Evolutionary conservation across 169 alveolate species (phyloP).

Genomic region (Plasmodium falciparum): DNA sequence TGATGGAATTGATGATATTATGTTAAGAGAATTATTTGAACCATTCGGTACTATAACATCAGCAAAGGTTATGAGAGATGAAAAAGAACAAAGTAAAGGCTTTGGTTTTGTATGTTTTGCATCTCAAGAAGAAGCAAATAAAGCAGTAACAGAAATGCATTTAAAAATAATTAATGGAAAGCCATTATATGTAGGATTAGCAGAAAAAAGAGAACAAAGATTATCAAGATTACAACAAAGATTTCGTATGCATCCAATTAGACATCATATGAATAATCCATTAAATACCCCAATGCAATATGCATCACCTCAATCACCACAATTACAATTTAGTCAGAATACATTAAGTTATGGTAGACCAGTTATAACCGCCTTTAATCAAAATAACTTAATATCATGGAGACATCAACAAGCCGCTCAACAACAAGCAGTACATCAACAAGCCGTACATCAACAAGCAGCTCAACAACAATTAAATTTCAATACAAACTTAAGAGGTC

Average conservation of each 20-base stretch:
- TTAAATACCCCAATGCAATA: slow-evolving; percentile 78
- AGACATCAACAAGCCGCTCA: slow-evolving; percentile 76
- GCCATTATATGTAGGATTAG: slow-evolving; percentile 95
- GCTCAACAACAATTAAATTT: slow-evolving; percentile 65
- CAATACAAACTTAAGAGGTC: slow-evolving; percentile 58
- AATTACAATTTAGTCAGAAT: slow-evolving; percentile 65
- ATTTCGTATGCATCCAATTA: slow-evolving; percentile 86
- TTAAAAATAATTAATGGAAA: slow-evolving; percentile 90
- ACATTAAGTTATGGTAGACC: slow-evolving; percentile 76
- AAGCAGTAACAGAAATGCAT: slow-evolving; percentile 98
- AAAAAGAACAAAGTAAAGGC: slow-evolving; percentile 94
- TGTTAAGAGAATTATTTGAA: slow-evolving; percentile 90
- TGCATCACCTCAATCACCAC: slow-evolving; percentile 73
- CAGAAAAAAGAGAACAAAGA: slow-evolving; percentile 94
- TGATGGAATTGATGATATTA: slow-evolving; percentile 91
- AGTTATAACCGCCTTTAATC: slow-evolving; percentile 60
- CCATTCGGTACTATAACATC: slow-evolving; percentile 93
- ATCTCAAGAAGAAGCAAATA: slow-evolving; percentile 96
- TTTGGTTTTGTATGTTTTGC: slow-evolving; percentile 98
- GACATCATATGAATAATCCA: slow-evolving; percentile 82
- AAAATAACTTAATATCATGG: slow-evolving; percentile 69
- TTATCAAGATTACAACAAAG: slow-evolving; percentile 92
- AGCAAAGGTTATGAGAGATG: slow-evolving; percentile 95
- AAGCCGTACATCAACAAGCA: slow-evolving; percentile 60
- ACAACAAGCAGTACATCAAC: slow-evolving; percentile 56